Percentiles rank a stretch among this genome's conserved stretches.
phyloP scores from a whole-genome alignment of 2,329 filamentous ascomycete species.

The Aureobasidium sp. region DNA sequence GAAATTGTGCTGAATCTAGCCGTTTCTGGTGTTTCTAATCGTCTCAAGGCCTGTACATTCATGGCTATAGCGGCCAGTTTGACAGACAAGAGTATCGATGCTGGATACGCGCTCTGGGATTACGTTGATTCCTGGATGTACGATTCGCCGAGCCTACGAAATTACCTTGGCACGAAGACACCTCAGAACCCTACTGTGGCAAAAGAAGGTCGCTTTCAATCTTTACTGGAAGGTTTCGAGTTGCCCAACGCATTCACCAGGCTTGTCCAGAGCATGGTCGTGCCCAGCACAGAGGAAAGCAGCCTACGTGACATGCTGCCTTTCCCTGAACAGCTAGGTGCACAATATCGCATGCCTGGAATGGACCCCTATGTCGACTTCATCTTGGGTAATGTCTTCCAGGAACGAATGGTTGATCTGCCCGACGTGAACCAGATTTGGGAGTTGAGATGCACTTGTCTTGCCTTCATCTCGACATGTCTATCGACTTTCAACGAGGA shows the following conservation, averaged over 20 bases:
- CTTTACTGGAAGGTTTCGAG: conserved; percentile 72
- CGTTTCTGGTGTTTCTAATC: conserved; percentile 61
- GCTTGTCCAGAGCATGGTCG: conserved; percentile 65
- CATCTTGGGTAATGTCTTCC: conserved; percentile 65
- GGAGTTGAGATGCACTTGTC: conserved; percentile 68
- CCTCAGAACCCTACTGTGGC: conserved; percentile 10
- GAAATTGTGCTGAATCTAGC: conserved; percentile 72
- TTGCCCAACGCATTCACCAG: conserved; percentile 78
- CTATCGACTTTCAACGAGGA: conserved; percentile 90
- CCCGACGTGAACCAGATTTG: conserved; percentile 62
- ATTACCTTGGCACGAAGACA: conserved; percentile 8
- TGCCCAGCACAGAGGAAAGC: conserved; percentile 55
- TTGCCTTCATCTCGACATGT: conserved; percentile 75
- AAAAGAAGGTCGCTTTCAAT: conserved; percentile 43
- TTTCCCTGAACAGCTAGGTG: conserved; percentile 80
- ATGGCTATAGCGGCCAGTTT: conserved; percentile 69
- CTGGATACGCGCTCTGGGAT: conserved; percentile 71
- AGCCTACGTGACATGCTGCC: conserved; percentile 68
- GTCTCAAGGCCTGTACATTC: conserved; percentile 78
- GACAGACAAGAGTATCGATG: conserved; percentile 60
- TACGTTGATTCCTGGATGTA: conserved; percentile 74
- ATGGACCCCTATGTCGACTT: conserved; percentile 94
- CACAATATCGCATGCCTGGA: conserved; percentile 69
- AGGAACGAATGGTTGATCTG: conserved; percentile 46
- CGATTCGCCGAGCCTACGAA: conserved; percentile 32